Evolutionary conservation across 495 filamentous ascomycete species (phyloP), one percentile per base, ranked within the genome.

Genomic region (Podospora pseudopauciseta): DNA sequence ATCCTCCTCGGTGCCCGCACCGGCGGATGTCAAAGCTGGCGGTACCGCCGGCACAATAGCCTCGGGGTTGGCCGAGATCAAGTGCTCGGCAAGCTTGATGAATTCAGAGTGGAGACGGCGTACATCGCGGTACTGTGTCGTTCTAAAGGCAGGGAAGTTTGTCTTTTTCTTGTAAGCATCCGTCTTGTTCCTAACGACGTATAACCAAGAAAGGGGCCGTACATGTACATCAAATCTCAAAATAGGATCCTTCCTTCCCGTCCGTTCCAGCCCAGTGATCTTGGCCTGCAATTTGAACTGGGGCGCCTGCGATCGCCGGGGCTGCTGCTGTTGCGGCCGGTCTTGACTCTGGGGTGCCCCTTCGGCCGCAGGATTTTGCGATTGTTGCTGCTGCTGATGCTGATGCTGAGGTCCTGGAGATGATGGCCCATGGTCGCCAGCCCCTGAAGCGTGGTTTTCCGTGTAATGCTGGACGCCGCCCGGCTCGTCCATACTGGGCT

Each of bases 21-120:
- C 96, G 19, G 96, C 96, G 11, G 93, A 92, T 2, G 96, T 98
- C 63, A 94, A 81, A 5, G 94, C 86, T 19, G 94, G 91, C 54
- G 96, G 96, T 6, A 99, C 92, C 1, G 94, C 92, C n/a, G 96
- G 96, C 18, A 99, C 95, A n/a, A 98, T 83, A 27, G 94, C 92
- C 81, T 99, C 96, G 13, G 96, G 96, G 74, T 97, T 97, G 16
- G 94, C 92, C 44, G 93, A 96, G 71, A 97, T 91, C 32, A 99
- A 82, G 75, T 99, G 96, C 64, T 97, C 92, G 27, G 92, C 92
- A 26, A 99, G 89, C 75, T 98, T 98, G 67, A 90, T 84, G 73
- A 99, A 99, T 75, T 99, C 96, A 60, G 92, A 91, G 78, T 99
- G 95, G 27, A 95, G 91, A 55, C 96, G 91, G 68, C 95, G 91